Evolutionary conservation across 805 yeast species (phyloP).

Genomic region (Candida insectorum): DNA sequence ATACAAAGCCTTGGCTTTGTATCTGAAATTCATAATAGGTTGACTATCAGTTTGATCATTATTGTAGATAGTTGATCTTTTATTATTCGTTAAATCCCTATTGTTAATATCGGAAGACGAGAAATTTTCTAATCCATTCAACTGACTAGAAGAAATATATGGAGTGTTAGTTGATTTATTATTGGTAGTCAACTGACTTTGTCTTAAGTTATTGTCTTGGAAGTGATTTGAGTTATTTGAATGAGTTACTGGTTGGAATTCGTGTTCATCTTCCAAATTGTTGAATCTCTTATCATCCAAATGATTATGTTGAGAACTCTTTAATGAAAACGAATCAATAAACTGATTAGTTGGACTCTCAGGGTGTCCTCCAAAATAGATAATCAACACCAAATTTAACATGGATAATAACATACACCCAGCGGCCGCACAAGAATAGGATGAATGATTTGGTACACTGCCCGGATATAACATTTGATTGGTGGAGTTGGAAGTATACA

Average conservation of each 20-base stretch:
- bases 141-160: slow-evolving; percentile 51
- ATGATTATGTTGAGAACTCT: slow-evolving; percentile 38
- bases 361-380: slow-evolving; percentile 87
- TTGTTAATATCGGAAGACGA: slow-evolving; percentile 32
- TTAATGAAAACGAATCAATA: slow-evolving; percentile 76
- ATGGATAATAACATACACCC: slow-evolving; percentile 84
- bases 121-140: slow-evolving; percentile 61
- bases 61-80: slow-evolving; percentile 20
- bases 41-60: slow-evolving; percentile 19
- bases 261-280: slow-evolving; percentile 19
- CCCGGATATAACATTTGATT: slow-evolving; percentile 66
- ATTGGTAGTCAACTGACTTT: slow-evolving; percentile 29
- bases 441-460: slow-evolving; percentile 16
- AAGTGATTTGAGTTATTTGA: slow-evolving; percentile 9
- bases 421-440: slow-evolving; percentile 84
- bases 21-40: slow-evolving; percentile 57
- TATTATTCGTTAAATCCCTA: slow-evolving; percentile 26
- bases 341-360: slow-evolving; percentile 83
- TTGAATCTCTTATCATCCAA: slow-evolving; percentile 19
- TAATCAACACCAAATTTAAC: slow-evolving; percentile 78
- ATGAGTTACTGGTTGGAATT: slow-evolving; percentile 16
- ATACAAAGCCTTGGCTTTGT: slow-evolving; percentile 82
- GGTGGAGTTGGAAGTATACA: slow-evolving; percentile 82
- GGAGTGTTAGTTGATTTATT: slow-evolving; percentile 28
- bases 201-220: slow-evolving; percentile 33